Conservation (phyloP, 345 rosid genomes). For the Boechera retrofracta region DNA sequence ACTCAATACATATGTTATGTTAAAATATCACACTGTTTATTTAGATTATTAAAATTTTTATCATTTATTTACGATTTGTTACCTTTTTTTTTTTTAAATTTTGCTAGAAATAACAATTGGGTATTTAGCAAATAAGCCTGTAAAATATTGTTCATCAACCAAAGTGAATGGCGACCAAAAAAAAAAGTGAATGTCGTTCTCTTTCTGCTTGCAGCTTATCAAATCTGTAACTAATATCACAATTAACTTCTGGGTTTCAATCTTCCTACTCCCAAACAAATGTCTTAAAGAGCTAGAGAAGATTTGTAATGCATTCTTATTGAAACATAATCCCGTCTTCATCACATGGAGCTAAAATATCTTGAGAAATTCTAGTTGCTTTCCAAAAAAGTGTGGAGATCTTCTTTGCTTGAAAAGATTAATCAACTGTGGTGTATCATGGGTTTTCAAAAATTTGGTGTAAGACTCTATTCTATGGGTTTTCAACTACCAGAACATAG, state of each 20-base stretch:
- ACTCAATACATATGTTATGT: no score
- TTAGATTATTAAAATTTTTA: no score
- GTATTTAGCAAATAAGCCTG: neutral
- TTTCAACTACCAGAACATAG: neutral
- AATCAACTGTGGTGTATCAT: neutral
- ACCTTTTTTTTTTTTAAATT: no score
- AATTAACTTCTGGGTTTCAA: neutral
- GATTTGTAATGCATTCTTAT: neutral
- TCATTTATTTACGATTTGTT: neutral
- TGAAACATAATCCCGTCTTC: neutral
- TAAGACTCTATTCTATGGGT: neutral
- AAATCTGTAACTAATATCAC: neutral
- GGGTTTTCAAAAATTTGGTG: neutral
- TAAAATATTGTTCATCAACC: neutral
- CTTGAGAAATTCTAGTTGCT: neutral
- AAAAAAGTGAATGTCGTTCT: no score
- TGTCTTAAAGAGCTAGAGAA: neutral
- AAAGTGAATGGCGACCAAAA: neutral
- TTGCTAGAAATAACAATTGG: neutral
- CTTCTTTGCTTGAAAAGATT: neutral
- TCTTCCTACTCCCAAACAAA: neutral
- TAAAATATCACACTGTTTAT: no score
- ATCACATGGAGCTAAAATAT: neutral
- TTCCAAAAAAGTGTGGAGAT: neutral
- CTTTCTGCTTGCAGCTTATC: neutral